Conservation (phyloP, 768 basidiomycete species). For the Megacollybia marginata region DNA sequence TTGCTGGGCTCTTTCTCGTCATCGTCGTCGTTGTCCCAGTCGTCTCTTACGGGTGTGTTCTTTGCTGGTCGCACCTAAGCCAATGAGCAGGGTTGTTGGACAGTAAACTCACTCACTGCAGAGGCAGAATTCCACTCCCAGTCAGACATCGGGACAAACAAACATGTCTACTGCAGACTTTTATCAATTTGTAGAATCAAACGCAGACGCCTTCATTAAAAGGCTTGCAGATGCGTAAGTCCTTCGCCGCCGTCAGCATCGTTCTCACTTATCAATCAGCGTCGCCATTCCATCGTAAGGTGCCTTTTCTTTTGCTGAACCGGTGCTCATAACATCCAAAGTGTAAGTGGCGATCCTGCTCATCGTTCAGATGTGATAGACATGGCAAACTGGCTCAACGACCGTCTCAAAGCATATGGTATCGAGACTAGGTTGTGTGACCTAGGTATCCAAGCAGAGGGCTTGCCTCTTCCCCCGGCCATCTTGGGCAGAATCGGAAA, state of each 20-base stretch:
- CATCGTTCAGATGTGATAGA: slow-evolving; percentile 70
- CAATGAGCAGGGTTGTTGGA: no score
- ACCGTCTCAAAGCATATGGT: slow-evolving; percentile 68
- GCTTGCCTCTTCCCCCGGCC: slow-evolving; percentile 31
- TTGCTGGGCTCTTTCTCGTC: background rate
- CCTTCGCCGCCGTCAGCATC: no score
- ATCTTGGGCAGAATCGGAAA: slow-evolving; percentile 59
- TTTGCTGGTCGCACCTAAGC: background rate
- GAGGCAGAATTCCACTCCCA: background rate
- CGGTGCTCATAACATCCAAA: slow-evolving; percentile 15
- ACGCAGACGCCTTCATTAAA: slow-evolving; percentile 68
- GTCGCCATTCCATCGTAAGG: slow-evolving; percentile 60
- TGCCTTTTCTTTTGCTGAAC: background rate
- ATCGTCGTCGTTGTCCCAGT: background rate
- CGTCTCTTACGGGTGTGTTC: background rate
- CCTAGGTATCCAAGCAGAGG: slow-evolving; percentile 68
- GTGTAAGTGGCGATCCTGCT: slow-evolving; percentile 64
- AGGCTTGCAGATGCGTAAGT: slow-evolving; percentile 58
- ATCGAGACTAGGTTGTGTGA: slow-evolving; percentile 68
- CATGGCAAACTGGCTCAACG: slow-evolving; percentile 82
- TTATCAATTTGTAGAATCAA: slow-evolving; percentile 47
- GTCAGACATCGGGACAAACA: background rate
- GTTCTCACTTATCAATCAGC: no score
- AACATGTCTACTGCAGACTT: background rate
- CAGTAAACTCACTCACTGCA: no score